Percentiles rank a stretch among this genome's conserved stretches.
Conservation (phyloP, 495 filamentous ascomycete genomes). For the Neurospora sp. region DNA sequence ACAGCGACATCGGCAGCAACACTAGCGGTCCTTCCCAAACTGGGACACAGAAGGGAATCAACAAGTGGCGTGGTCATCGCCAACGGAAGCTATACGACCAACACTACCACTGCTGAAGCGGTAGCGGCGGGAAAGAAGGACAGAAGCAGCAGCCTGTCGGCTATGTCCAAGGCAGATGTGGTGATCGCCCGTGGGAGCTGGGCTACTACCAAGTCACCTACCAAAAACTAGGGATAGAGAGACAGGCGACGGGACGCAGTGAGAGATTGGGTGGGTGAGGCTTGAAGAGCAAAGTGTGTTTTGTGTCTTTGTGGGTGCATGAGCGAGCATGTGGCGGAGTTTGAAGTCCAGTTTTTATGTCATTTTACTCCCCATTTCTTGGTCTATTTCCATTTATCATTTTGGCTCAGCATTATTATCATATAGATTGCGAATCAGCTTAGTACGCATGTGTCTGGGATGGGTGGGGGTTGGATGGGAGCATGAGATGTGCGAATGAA, state of each 20-base stretch:
- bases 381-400: background rate
- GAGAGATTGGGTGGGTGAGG: background rate
- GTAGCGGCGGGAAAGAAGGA: background rate
- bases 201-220: background rate
- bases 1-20: background rate
- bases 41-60: background rate
- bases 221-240: background rate
- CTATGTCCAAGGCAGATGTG: background rate
- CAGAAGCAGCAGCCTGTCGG: background rate
- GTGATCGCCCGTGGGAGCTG: background rate
- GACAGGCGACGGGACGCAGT: background rate
- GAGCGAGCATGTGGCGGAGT: background rate
- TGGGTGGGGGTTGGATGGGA: background rate
- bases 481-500: background rate
- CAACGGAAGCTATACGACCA: background rate
- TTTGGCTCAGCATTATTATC: background rate
- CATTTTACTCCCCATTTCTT: background rate
- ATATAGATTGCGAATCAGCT: background rate
- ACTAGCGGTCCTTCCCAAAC: background rate
- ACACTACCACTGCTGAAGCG: background rate
- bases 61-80: background rate
- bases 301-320: background rate
- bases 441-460: background rate
- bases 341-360: background rate
- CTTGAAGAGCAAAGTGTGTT: background rate